These are phyloP conservation scores for Yarrowia osloensis DNA, from an alignment of 805 yeast species.

Conservation along the genomic window DNA sequence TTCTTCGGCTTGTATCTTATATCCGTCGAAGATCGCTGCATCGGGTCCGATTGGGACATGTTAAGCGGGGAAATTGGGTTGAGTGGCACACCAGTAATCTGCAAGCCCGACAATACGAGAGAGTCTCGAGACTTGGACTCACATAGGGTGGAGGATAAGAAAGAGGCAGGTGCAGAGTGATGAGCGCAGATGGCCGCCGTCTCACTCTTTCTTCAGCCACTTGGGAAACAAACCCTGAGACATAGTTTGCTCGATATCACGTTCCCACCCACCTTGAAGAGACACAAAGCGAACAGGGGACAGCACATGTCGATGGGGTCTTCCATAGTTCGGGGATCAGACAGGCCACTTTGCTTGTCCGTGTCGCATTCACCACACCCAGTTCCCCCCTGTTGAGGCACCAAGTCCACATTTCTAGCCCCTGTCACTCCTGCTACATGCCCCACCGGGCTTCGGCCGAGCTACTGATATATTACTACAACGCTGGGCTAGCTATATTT, in stretches of 20 bases:
- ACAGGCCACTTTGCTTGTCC: too few relatives aligned
- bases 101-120: neutral
- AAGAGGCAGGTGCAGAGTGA: neutral
- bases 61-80: conserved; percentile 16
- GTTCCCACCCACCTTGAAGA: too few relatives aligned
- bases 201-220: too few relatives aligned
- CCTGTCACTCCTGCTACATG: neutral
- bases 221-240: too few relatives aligned
- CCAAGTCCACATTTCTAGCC: neutral
- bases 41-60: conserved; percentile 8
- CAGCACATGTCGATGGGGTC: too few relatives aligned
- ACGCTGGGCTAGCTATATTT: conserved; percentile 5
- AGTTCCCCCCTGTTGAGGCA: neutral
- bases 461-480: neutral
- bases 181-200: neutral
- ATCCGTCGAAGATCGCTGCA: conserved; percentile 2
- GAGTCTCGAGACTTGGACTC: neutral
- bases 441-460: neutral
- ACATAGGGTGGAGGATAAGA: neutral
- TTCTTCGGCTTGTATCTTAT: neutral
- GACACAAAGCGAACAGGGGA: too few relatives aligned
- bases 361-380: too few relatives aligned
- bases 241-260: too few relatives aligned
- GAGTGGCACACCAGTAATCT: neutral
- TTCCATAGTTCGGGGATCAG: too few relatives aligned